These are phyloP conservation scores for Gryganskiella cystojenkinii DNA, from an alignment of 192 early-diverging fungal genomes.

Conservation along the genomic window DNA sequence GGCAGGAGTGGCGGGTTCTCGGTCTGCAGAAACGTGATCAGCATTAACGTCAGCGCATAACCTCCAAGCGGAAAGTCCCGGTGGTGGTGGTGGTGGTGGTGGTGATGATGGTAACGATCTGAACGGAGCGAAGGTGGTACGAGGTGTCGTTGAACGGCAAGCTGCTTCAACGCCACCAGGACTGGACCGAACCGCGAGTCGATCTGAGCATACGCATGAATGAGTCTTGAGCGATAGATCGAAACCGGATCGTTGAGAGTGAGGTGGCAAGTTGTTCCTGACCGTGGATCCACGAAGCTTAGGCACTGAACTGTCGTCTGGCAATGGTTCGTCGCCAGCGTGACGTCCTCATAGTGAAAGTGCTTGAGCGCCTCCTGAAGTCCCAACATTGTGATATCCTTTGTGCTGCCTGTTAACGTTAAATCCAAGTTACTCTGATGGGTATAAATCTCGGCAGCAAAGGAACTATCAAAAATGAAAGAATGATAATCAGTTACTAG, in stretches of 20 bases:
- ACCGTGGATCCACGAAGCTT: conserved; percentile 22
- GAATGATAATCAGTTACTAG: too few species aligned
- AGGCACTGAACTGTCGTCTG: conserved; percentile 1
- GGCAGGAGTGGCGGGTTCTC: conserved; percentile 47
- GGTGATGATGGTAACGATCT: conserved; percentile 13
- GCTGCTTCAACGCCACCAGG: conserved; percentile 28
- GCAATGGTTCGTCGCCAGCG: background rate
- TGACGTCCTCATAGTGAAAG: conserved; percentile 21
- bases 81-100: too few species aligned
- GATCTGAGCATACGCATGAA: conserved; percentile 26
- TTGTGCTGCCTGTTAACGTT: conserved; percentile 31
- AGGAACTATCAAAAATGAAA: conserved; percentile 11
- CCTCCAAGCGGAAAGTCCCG: conserved; percentile 25
- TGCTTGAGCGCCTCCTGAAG: conserved; percentile 23
- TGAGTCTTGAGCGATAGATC: conserved; percentile 33
- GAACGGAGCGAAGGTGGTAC: conserved; percentile 4
- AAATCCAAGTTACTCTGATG: conserved; percentile 35
- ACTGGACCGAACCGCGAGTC: conserved; percentile 48
- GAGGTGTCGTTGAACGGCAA: conserved; percentile 20
- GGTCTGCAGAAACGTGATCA: conserved; percentile 45
- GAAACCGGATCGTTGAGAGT: conserved; percentile 30
- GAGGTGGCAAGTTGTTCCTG: conserved; percentile 24
- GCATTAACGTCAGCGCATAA: conserved; percentile 36
- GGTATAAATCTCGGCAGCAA: conserved; percentile 20
- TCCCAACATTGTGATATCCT: conserved; percentile 4